Base-by-base conservation (phyloP, 257 asterid genomes). In the Apocynum venetum region DNA sequence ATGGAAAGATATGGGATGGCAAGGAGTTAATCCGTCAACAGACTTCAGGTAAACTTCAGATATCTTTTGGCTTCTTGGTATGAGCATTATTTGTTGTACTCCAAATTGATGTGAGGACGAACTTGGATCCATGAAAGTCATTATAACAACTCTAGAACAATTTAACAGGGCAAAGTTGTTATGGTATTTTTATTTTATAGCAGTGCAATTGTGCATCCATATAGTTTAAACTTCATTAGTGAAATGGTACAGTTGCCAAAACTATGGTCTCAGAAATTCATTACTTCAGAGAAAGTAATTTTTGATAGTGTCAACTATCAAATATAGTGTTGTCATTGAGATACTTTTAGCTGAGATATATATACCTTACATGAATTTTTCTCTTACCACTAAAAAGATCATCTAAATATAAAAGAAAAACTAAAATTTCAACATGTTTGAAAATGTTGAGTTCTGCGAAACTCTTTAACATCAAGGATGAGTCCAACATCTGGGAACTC, bases 1-100 rank as follows among this genome's bases (percentile, higher is more conserved):
- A 80, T 95, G 99, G 99, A 95, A 95, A 80, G 99, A 93, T 60
- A 95, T 93, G 99, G 98, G 99, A 56, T 95, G 99, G 99, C 98
- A 95, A 87, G 99, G 99, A 77, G 72, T 91, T 52, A 91, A 95
- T 76, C 99, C 99, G 12, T 88, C 98, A 2, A 95, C 99, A 4
- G 98, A 93, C 85, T 95, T 95, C 87, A 91, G 99, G 99, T 95
- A 56, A 80, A 64, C 5, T 71, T 78, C 44, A 57, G 3, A 51
- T 76, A 76, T 74, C 35, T 46, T 10, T 9, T 65, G 8, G 69
- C 47, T 59, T 61, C 40, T 44, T 61, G 19, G 52, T 47, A 12
- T 52, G 13, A 47, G 57, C 53, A 51, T 60, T 75, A 60, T 9
- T 56, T 63, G 10, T 25, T 15, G 66, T 10, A 20, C 19, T 35